A percentile compares a stretch with the other conserved stretches of the same genome.
Conservation (phyloP, 1,139 yeast genomes). For the Kodamaea alishanica region DNA sequence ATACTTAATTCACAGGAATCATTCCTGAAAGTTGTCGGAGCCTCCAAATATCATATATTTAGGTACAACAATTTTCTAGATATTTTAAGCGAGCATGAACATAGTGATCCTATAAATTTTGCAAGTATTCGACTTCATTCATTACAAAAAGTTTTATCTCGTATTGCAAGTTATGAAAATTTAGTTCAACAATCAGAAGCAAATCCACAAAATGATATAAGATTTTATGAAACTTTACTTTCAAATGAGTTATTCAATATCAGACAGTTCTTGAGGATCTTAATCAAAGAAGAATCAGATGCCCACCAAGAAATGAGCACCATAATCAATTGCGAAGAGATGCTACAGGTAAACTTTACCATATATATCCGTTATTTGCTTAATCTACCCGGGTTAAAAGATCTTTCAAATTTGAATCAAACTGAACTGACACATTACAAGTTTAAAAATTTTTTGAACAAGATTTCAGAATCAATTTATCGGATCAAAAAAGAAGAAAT, state of each 20-base stretch:
- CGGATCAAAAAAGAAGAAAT: slow-evolving; percentile 29
- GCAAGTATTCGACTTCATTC: slow-evolving; percentile 40
- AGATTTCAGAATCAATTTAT: slow-evolving; percentile 27
- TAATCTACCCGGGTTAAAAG: slow-evolving; percentile 25
- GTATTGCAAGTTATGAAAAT: slow-evolving; percentile 7
- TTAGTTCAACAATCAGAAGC: slow-evolving; percentile 3
- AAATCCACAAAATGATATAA: slow-evolving; percentile 16
- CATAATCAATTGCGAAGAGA: slow-evolving; percentile 27
- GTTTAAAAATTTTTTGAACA: slow-evolving; percentile 25
- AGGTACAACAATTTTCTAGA: slow-evolving; percentile 37
- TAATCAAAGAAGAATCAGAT: slow-evolving; percentile 17
- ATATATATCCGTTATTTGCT: slow-evolving; percentile 38
- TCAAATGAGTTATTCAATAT: slow-evolving; percentile 30
- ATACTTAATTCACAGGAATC: slow-evolving; percentile 25
- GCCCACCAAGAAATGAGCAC: slow-evolving; percentile 3
- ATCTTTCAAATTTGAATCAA: slow-evolving; percentile 18
- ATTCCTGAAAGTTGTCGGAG: slow-evolving; percentile 20
- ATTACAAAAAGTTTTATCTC: slow-evolving; percentile 30
- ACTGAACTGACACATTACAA: slow-evolving; percentile 27
- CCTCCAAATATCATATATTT: slow-evolving; percentile 32
- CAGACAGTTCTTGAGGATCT: slow-evolving; percentile 27
- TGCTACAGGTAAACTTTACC: slow-evolving; percentile 37
- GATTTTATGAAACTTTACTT: slow-evolving; percentile 31
- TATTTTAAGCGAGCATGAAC: slow-evolving; percentile 31
- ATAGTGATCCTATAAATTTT: slow-evolving; percentile 40